Evolutionary conservation across 192 early-diverging fungal genomes (phyloP).

Genomic region (Coemansia pectinata): DNA sequence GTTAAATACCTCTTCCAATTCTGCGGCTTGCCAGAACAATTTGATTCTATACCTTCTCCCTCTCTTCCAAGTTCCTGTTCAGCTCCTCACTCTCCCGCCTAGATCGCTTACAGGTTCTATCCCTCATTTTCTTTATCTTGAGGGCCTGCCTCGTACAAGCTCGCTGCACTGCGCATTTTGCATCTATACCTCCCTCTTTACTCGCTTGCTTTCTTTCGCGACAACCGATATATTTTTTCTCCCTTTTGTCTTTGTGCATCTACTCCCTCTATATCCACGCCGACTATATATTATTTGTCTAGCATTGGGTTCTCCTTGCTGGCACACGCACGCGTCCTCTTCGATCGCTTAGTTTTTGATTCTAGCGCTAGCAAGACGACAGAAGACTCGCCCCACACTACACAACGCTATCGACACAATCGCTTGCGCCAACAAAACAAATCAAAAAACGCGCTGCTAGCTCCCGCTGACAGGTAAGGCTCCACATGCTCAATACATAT

Average conservation of each 20-base stretch:
- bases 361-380: not conserved
- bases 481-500: conserved; percentile 3
- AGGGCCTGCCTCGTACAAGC: not conserved
- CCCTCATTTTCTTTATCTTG: conserved; percentile 10
- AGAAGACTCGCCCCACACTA: not conserved
- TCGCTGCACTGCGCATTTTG: conserved; percentile 5
- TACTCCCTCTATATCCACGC: not conserved
- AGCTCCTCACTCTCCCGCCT: not conserved
- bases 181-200: not conserved
- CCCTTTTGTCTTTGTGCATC: not conserved
- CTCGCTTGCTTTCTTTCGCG: not conserved
- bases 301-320: not conserved
- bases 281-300: not conserved
- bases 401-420: conserved; percentile 4
- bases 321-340: not conserved
- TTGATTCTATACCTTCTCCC: conserved; percentile 34
- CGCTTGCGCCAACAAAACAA: not conserved
- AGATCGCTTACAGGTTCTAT: conserved; percentile 4
- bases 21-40: conserved; percentile 52
- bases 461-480: conserved; percentile 7
- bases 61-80: conserved; percentile 20
- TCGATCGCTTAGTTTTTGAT: not conserved
- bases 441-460: conserved; percentile 4
- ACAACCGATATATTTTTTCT: not conserved
- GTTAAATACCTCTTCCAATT: conserved; percentile 54